Base-by-base conservation (phyloP, 163 green algal species). In the Trebouxia gelatinosa region DNA sequence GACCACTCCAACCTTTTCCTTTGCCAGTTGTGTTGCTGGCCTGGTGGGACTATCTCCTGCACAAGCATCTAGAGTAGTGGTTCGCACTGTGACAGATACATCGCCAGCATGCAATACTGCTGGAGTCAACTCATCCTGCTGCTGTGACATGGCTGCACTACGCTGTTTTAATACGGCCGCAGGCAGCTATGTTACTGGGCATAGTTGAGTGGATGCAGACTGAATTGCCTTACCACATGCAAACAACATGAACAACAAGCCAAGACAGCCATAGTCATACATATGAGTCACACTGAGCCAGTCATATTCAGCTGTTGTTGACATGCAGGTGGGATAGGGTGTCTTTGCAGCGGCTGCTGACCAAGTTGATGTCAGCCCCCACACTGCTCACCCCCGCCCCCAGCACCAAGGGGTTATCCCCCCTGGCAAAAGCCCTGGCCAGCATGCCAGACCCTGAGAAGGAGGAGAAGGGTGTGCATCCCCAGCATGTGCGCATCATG, bases 291-390 rank as follows among this genome's bases (percentile, higher is more conserved):
- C n/a, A n/a, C n/a, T n/a, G n/a, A n/a, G n/a, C n/a, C n/a, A n/a
- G n/a, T n/a, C n/a, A n/a, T n/a, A n/a, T n/a, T n/a, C n/a, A n/a
- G n/a, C n/a, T n/a, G n/a, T n/a, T n/a, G n/a, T n/a, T n/a, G n/a
- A n/a, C n/a, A n/a, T 68, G 40, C 81, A 85, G 81, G 75, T 92
- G 87, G 87, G 87, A 92, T 65, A 75, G 87, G 26, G 62, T 74
- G 5, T 74, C 76, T 6, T 43, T 90, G 67, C 77, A 85, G 67
- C 79, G 81, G 43, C 79, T 85, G 75, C 75, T 92, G 57, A 85
- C 77, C 29, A 92, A 92, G 81, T 82, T 91, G 72, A n/a, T 83
- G 51, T 59, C 59, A 43, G 48, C 74, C 54, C 57, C 74, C 28
- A 54, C 59, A 7, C 40, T 71, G 37, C 26, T 79, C 32, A 72